Evolutionary conservation across 495 filamentous ascomycete species (phyloP), one percentile per base, ranked within the genome.

Genomic region (Penicillium cinerascens): DNA sequence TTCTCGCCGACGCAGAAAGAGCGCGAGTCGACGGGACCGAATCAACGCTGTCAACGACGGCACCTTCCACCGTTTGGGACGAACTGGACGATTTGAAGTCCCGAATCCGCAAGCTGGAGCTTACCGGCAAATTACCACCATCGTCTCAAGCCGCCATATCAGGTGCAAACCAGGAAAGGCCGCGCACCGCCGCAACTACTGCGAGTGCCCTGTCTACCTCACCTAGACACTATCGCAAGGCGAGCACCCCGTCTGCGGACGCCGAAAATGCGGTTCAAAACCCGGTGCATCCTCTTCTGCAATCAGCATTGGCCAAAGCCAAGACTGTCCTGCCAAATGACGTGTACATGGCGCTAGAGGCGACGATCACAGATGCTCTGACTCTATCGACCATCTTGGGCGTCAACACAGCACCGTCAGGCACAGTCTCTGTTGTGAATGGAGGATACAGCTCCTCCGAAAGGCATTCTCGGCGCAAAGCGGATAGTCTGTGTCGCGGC

Each of bases 21-120:
- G 47, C 76, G 18, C 70, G 72, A 42, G 70, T 67, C 4, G 82
- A 87, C 56, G 82, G 82, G 27, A 91, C 89, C 2, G 88, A 89
- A 52, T 96, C 92, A 0, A 91, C 88, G 0, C 75, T 85, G 20
- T 97, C 93, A 0, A 90, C 88, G 0, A 91, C 84, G 2, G 90
- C 91, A 8, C 87, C 91, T 18, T 95, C 93, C 2, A 95, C 89
- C 1, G 89, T 98, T 9, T 98, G 95, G 95, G 93, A 98, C 66
- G 93, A 98, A 69, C 72, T 98, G 17, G 93, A 98, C 58, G 95
- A 97, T 47, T 73, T 98, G 11, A 98, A 97, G 65, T 92, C 90
- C 9, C 83, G 95, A 18, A 96, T 98, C 55, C 84, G 87, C 52
- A 89, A 89, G 42, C 79, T 98, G n/a, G 93, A 98, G 65, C 66